Percentiles rank a stretch among this genome's conserved stretches.
Conservation (phyloP, 2,329 filamentous ascomycete genomes). For the Sclerotiophoma versabilis region DNA sequence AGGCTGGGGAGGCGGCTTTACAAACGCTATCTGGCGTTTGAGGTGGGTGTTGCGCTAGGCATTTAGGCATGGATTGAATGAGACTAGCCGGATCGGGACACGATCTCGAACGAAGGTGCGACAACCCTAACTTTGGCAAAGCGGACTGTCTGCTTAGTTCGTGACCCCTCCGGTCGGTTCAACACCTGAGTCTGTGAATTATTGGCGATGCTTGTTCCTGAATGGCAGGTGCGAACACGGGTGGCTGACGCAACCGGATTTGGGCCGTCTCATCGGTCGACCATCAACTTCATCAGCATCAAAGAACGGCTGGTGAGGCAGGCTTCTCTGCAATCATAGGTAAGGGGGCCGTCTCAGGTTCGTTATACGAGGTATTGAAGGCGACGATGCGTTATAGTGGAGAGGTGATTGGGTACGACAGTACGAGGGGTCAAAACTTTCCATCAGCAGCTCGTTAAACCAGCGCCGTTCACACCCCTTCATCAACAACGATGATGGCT, state of each 20-base stretch:
- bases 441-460: neutral
- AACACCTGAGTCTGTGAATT: constrained; percentile 8
- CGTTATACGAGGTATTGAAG: constrained; percentile 9
- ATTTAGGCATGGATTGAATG: constrained; percentile 21
- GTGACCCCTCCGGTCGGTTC: constrained; percentile 24
- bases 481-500: neutral
- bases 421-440: neutral
- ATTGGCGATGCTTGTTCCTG: constrained; percentile 25
- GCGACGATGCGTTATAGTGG: neutral
- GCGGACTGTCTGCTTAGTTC: constrained; percentile 12
- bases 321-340: constrained; percentile 12
- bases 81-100: constrained; percentile 25
- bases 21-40: constrained; percentile 25
- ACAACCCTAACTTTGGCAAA: constrained; percentile 26
- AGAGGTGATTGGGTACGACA: neutral
- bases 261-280: constrained; percentile 24
- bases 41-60: constrained; percentile 27
- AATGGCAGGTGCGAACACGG: constrained; percentile 22
- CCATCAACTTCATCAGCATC: constrained; percentile 10
- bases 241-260: constrained; percentile 29
- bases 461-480: neutral
- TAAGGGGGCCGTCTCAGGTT: constrained; percentile 11
- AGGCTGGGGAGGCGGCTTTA: constrained; percentile 15
- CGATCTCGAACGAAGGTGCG: constrained; percentile 40
- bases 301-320: constrained; percentile 21